Percentiles rank a stretch among this genome's conserved stretches.
Evolutionary conservation across 177 flowering plant genomes (phyloP).

Genomic region (Vitis hybrid): DNA sequence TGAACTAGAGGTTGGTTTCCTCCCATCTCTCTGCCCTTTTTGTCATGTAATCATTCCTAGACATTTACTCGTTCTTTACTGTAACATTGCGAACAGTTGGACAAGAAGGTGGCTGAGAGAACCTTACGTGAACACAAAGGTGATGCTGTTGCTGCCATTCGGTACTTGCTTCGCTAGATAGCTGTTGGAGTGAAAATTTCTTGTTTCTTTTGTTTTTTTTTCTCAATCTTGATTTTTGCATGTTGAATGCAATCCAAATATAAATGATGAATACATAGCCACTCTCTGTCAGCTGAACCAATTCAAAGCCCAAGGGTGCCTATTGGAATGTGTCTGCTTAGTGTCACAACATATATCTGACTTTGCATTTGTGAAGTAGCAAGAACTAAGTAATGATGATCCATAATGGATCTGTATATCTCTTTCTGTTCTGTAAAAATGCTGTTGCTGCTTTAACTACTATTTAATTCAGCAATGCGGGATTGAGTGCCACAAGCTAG

Average conservation of each 20-base stretch:
- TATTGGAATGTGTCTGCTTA: no score
- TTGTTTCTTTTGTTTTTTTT: not conserved
- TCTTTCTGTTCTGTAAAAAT: no score
- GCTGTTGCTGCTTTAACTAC: no score
- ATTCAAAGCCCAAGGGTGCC: no score
- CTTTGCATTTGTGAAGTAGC: no score
- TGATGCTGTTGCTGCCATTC: conserved; percentile 94
- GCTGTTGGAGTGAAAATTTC: not conserved
- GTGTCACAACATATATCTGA: no score
- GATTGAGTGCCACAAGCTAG: no score
- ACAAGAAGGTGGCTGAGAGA: conserved; percentile 98
- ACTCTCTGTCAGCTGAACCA: not conserved
- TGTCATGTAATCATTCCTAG: not conserved
- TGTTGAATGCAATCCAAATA: not conserved
- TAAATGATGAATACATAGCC: not conserved
- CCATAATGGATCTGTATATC: no score
- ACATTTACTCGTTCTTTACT: not conserved
- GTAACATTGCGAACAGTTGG: conserved; percentile 51
- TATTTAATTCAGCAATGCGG: no score
- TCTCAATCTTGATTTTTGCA: no score
- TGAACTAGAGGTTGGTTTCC: conserved; percentile 73
- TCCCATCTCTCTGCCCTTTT: not conserved
- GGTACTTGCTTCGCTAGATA: conserved; percentile 57
- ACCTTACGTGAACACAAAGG: conserved; percentile 95
- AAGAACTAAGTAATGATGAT: no score